phyloP scores from a whole-genome alignment of 2,329 filamentous ascomycete species.

The Gnomoniopsis smithogilvyi region DNA sequence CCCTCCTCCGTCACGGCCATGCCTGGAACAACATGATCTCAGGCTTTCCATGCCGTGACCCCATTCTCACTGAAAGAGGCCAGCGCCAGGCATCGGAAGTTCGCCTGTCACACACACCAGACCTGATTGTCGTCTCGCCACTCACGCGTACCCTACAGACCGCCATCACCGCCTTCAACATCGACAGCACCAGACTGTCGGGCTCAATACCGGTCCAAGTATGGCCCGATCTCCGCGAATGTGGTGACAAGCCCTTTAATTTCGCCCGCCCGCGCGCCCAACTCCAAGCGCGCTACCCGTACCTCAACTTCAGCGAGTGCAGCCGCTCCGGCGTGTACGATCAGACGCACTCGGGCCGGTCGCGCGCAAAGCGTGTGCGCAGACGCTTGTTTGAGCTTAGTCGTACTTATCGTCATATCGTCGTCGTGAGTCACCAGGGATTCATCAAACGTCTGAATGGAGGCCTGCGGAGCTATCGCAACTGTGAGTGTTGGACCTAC shows the following conservation, averaged over 20 bases:
- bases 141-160: conserved; percentile 14
- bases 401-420: conserved; percentile 9
- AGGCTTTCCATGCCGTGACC: conserved; percentile 13
- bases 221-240: conserved; percentile 14
- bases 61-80: conserved; percentile 10
- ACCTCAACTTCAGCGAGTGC: conserved; percentile 12
- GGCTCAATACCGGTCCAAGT: conserved; percentile 9
- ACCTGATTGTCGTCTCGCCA: conserved; percentile 15
- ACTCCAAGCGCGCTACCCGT: conserved; percentile 11
- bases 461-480: conserved; percentile 9
- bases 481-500: conserved; percentile 16
- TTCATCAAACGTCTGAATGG: conserved; percentile 12
- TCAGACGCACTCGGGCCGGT: conserved; percentile 8
- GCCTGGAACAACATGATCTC: conserved; percentile 17
- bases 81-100: conserved; percentile 1
- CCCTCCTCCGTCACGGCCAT: conserved; percentile 15
- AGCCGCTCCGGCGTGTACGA: conserved; percentile 10
- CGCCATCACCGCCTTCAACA: conserved; percentile 2
- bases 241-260: conserved; percentile 13
- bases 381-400: conserved; percentile 11
- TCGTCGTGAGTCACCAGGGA: conserved; percentile 16
- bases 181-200: neutral
- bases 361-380: conserved; percentile 10
- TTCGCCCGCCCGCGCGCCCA: conserved; percentile 6
- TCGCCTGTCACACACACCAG: conserved; percentile 7